Conservation (phyloP, 75 land plant species). For the Sequoia sempervirens region DNA sequence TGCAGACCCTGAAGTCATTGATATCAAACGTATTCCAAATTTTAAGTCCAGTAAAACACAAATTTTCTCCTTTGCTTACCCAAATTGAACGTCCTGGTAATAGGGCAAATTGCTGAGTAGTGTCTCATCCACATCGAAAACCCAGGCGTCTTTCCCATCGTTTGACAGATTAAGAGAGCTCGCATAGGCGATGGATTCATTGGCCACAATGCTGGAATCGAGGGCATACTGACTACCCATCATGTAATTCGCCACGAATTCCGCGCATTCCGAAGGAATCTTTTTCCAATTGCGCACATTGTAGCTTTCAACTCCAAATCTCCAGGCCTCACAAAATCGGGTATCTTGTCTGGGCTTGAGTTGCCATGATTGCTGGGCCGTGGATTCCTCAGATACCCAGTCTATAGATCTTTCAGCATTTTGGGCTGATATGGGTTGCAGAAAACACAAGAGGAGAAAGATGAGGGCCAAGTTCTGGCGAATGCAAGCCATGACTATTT, state of each 20-base stretch:
- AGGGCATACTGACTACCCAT: slow-evolving; percentile 28
- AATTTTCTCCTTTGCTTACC: slow-evolving; percentile 25
- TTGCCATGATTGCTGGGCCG: neutral
- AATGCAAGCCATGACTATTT: neutral
- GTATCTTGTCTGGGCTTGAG: neutral
- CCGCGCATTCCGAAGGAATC: slow-evolving; percentile 50
- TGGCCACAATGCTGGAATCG: slow-evolving; percentile 35
- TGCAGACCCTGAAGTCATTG: neutral
- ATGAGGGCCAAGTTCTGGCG: neutral
- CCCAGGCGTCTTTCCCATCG: slow-evolving; percentile 64
- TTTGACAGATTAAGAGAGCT: slow-evolving; percentile 13
- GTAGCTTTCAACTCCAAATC: slow-evolving; percentile 61
- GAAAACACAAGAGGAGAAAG: neutral
- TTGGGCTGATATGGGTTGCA: neutral
- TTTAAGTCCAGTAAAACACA: neutral
- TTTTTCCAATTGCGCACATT: slow-evolving; percentile 47
- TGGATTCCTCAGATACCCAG: neutral
- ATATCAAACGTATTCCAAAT: neutral
- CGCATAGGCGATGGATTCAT: slow-evolving; percentile 36
- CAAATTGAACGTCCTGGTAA: slow-evolving; percentile 49
- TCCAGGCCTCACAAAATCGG: slow-evolving; percentile 40
- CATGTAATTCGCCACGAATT: slow-evolving; percentile 54
- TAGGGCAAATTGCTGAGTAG: slow-evolving; percentile 69
- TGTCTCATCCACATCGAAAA: slow-evolving; percentile 84
- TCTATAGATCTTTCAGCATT: neutral